Evolutionary conservation across 140 eudicot species (phyloP).

Genomic region (Senecio squalidus): DNA sequence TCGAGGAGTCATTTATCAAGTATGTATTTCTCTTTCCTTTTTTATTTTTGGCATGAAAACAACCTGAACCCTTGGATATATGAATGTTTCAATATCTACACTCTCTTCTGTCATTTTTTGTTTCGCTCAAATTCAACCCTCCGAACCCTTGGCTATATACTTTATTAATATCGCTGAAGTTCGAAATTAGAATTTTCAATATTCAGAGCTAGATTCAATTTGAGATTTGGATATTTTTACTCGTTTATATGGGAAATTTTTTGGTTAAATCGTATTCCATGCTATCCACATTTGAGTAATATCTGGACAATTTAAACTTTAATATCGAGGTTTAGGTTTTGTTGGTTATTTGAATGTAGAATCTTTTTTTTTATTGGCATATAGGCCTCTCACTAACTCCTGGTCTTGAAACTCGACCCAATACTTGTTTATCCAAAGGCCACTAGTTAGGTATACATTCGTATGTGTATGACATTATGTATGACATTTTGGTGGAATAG

Average conservation of each 20-base stretch:
- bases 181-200: background rate
- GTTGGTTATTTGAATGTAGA: background rate
- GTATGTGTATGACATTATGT: background rate
- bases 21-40: slow-evolving; percentile 28
- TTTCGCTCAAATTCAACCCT: no score
- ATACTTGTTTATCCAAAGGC: background rate
- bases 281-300: background rate
- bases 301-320: background rate
- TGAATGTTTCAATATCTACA: no score
- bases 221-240: background rate
- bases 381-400: background rate
- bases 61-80: no score
- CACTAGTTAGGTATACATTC: background rate
- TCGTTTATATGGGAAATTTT: background rate
- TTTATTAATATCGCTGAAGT: background rate
- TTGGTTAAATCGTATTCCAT: background rate
- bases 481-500: background rate
- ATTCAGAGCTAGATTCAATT: background rate
- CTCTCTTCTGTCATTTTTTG: no score
- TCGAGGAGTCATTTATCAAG: slow-evolving; percentile 94
- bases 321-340: background rate
- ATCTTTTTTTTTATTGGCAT: background rate
- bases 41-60: background rate
- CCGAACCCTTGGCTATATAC: no score
- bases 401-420: background rate